Conservation (phyloP, 2,329 filamentous ascomycete genomes). For the Cordyceps cicadae region DNA sequence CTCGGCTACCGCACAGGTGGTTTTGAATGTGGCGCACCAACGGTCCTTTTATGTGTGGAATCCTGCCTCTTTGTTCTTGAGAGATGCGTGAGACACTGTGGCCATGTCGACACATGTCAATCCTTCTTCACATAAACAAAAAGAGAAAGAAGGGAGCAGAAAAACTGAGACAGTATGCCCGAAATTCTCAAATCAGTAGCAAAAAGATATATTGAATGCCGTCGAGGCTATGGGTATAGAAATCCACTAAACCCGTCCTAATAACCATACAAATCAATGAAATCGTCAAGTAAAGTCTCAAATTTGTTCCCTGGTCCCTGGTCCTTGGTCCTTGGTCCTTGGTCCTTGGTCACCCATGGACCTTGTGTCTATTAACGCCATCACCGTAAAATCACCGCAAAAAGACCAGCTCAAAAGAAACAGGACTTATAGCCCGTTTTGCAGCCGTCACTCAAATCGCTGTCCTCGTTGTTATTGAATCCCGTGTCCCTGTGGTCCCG, state of each 20-base stretch:
- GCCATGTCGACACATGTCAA: too few species aligned
- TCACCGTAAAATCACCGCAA: neutral
- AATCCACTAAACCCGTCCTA: conserved; percentile 3
- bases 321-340: neutral
- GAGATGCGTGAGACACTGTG: too few species aligned
- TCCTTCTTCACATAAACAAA: too few species aligned
- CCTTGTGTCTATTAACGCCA: conserved; percentile 7
- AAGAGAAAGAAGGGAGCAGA: too few species aligned
- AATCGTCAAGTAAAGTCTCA: conserved; percentile 10
- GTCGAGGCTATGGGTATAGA: conserved; percentile 3
- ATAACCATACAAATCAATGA: conserved; percentile 10
- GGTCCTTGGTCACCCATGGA: conserved; percentile 1
- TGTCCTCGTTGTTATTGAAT: neutral
- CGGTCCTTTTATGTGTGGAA: too few species aligned
- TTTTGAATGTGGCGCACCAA: too few species aligned
- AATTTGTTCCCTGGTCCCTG: neutral
- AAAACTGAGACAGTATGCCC: too few species aligned
- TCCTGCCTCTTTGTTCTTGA: too few species aligned
- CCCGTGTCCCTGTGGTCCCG: conserved; percentile 2
- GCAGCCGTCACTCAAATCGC: neutral
- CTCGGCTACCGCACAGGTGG: too few species aligned
- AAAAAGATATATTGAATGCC: conserved; percentile 9
- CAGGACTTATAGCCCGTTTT: neutral
- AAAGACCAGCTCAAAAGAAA: neutral
- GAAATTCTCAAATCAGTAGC: neutral